A percentile compares a stretch with the other conserved stretches of the same genome.
These are phyloP conservation scores for Globisporangium nodosum DNA, from an alignment of 352 stramenopile genomes.

Conservation along the genomic window DNA sequence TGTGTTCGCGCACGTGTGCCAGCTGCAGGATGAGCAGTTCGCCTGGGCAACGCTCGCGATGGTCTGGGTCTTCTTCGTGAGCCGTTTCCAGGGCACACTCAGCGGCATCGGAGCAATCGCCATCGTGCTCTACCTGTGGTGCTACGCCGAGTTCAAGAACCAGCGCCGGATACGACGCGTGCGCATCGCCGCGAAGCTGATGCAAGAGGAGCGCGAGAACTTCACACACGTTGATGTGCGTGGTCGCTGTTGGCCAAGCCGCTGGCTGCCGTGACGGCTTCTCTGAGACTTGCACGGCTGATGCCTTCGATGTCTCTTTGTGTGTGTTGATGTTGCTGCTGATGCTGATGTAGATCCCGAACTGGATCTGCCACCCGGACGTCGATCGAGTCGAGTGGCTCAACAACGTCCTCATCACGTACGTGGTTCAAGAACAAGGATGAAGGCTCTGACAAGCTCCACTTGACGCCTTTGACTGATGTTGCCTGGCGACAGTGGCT, in stretches of 20 bases:
- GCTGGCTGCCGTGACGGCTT: not conserved
- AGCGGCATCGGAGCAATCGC: constrained; percentile 34
- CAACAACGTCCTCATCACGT: constrained; percentile 62
- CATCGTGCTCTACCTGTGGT: constrained; percentile 44
- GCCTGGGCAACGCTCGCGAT: constrained; percentile 25
- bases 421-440: constrained; percentile 3
- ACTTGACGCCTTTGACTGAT: not conserved
- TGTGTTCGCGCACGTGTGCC: constrained; percentile 26
- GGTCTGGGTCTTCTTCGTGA: constrained; percentile 28
- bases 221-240: constrained; percentile 25
- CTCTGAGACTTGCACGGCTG: not conserved
- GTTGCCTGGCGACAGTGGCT: constrained; percentile 28
- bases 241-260: not conserved
- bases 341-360: constrained; percentile 28
- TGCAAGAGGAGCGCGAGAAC: constrained; percentile 24
- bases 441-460: not conserved
- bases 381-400: constrained; percentile 75
- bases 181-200: constrained; percentile 17
- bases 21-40: constrained; percentile 22
- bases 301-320: not conserved
- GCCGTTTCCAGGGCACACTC: constrained; percentile 32
- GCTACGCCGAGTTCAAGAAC: constrained; percentile 49
- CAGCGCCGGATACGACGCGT: constrained; percentile 18
- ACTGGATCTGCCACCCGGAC: constrained; percentile 53
- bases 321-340: not conserved